phyloP scores from a whole-genome alignment of 176 grass and related monocot genomes.

The Hordeum vulgare region DNA sequence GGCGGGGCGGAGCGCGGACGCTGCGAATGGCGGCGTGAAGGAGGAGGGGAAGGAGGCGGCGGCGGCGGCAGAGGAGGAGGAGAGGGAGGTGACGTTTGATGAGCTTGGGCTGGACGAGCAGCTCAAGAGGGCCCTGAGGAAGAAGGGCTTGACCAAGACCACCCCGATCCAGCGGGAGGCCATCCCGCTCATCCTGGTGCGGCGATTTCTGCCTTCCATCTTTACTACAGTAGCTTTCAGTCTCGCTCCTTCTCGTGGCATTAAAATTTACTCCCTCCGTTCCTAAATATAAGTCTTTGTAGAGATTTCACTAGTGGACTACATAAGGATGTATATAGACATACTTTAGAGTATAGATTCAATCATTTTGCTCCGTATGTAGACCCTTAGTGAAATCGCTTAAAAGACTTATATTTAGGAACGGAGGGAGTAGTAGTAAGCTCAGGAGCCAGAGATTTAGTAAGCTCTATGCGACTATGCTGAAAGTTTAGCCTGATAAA shows the following conservation, averaged over 20 bases:
- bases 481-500: neutral
- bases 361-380: too few relatives aligned
- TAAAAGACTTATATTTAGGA: too few relatives aligned
- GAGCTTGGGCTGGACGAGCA: slow-evolving; percentile 74
- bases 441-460: too few relatives aligned
- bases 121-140: slow-evolving; percentile 76
- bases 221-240: neutral
- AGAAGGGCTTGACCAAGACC: slow-evolving; percentile 53
- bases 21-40: neutral
- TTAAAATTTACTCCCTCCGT: too few relatives aligned
- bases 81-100: slow-evolving; percentile 60
- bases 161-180: slow-evolving; percentile 80
- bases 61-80: slow-evolving; percentile 18
- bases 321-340: too few relatives aligned
- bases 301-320: too few relatives aligned
- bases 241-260: neutral
- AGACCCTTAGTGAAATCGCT: too few relatives aligned
- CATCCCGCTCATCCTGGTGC: slow-evolving; percentile 83
- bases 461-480: too few relatives aligned
- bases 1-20: neutral
- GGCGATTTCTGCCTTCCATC: neutral
- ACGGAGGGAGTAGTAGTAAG: too few relatives aligned
- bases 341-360: too few relatives aligned
- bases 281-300: too few relatives aligned
- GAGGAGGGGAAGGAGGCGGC: neutral